These are phyloP conservation scores for Coriolopsis trogii DNA, from an alignment of 1,284 basidiomycete genomes.

Conservation along the genomic window DNA sequence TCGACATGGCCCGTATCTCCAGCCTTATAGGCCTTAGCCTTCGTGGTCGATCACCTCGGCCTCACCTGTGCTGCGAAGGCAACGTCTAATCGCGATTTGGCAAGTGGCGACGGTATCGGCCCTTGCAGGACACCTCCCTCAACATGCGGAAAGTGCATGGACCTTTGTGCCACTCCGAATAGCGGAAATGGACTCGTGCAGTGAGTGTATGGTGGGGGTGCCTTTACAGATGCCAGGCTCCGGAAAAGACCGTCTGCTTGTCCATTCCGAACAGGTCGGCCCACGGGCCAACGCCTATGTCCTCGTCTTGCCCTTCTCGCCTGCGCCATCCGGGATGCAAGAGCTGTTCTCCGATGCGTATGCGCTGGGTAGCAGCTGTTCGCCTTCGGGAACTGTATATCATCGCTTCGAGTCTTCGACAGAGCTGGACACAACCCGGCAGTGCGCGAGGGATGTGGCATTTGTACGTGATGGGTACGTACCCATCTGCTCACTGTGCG, in stretches of 20 bases:
- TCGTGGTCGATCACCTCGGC: background rate
- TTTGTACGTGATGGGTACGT: constrained; percentile 23
- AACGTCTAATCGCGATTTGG: constrained; percentile 1
- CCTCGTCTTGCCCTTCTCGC: background rate
- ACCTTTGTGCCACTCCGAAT: no score
- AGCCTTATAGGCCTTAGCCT: background rate
- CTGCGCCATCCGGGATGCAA: background rate
- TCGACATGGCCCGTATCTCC: constrained; percentile 2
- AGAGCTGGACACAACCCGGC: background rate
- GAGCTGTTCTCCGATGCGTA: constrained; percentile 5
- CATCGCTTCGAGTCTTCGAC: no score
- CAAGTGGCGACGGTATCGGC: no score
- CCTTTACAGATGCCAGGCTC: background rate
- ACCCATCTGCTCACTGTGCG: no score
- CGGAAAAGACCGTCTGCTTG: background rate
- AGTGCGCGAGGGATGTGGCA: background rate
- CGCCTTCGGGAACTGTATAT: no score
- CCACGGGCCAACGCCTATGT: background rate
- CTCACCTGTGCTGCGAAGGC: constrained; percentile 5
- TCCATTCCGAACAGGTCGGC: constrained; percentile 6
- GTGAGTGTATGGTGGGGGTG: no score
- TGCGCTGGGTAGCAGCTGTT: no score
- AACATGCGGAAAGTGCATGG: background rate
- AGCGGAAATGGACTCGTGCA: no score
- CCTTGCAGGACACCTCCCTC: background rate